A percentile compares a stretch with the other conserved stretches of the same genome.
phyloP scores from a whole-genome alignment of 129 eudicot genomes.

The Logfia minima region DNA sequence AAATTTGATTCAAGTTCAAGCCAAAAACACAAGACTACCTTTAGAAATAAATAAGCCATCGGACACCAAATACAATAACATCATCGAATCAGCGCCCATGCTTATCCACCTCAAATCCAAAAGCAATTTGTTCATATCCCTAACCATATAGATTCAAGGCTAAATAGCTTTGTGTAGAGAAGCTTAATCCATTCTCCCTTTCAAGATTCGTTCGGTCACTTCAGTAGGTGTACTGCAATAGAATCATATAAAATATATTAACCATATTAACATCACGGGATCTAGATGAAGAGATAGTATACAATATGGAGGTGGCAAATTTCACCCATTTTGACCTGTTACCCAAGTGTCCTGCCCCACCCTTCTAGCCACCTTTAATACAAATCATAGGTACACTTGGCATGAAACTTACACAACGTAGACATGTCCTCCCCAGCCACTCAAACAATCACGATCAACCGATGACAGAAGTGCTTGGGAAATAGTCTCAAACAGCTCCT shows the following conservation, averaged over 20 bases:
- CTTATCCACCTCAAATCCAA: conserved; percentile 24
- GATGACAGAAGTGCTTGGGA: conserved; percentile 91
- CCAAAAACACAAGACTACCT: conserved; percentile 23
- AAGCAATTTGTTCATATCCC: conserved; percentile 12
- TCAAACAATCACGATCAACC: conserved; percentile 90
- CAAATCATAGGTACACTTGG: neutral
- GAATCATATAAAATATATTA: conserved; percentile 14
- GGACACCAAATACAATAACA: conserved; percentile 23
- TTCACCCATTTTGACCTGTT: neutral
- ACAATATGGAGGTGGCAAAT: neutral
- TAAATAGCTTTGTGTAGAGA: neutral
- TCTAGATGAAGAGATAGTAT: neutral
- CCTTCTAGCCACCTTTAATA: neutral
- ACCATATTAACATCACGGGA: neutral
- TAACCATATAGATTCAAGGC: conserved; percentile 12
- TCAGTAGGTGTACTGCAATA: conserved; percentile 76
- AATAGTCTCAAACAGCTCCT: conserved; percentile 92
- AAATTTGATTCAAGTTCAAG: conserved; percentile 27
- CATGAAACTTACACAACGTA: conserved; percentile 72
- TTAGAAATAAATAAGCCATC: conserved; percentile 16
- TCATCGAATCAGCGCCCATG: conserved; percentile 1
- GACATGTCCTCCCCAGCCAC: conserved; percentile 99
- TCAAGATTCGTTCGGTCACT: conserved; percentile 79
- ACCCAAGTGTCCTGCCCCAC: neutral
- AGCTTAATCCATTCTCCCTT: conserved; percentile 86